Conservation (phyloP, 768 basidiomycete genomes). For the Boletus reticuloceps region DNA sequence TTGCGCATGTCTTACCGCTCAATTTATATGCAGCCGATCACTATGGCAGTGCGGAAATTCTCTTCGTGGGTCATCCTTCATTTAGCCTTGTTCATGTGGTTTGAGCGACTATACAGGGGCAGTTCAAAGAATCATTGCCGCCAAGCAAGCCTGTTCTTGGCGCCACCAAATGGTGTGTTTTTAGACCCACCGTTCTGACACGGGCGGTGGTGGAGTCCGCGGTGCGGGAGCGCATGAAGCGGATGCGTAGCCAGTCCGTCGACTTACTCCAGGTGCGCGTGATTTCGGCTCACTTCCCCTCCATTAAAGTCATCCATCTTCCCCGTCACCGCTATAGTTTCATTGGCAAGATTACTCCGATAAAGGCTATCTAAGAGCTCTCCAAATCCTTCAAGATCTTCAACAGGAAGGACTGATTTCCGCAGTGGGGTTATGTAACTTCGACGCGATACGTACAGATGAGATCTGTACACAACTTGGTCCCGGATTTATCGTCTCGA, state of each 20-base stretch:
- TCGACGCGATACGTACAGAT: conserved; percentile 70
- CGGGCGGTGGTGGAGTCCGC: conserved; percentile 57
- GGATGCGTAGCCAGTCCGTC: conserved; percentile 57
- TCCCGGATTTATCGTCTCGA: conserved; percentile 69
- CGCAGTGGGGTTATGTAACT: conserved; percentile 77
- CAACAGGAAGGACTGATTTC: conserved; percentile 57
- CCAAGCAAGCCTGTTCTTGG: conserved; percentile 50
- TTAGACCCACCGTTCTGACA: conserved; percentile 50
- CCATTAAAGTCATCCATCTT: background rate
- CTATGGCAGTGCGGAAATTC: conserved; percentile 79
- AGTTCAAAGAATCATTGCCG: conserved; percentile 53
- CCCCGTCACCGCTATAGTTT: conserved; percentile 44
- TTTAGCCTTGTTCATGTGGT: background rate
- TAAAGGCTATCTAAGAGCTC: conserved; percentile 45
- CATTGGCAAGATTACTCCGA: conserved; percentile 75
- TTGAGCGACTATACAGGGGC: conserved; percentile 48
- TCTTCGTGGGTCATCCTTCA: conserved; percentile 54
- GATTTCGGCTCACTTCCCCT: background rate
- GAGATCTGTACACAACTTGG: conserved; percentile 79
- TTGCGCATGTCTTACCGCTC: conserved; percentile 6
- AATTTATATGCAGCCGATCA: conserved; percentile 62
- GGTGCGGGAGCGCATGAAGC: conserved; percentile 65
- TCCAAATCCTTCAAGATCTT: conserved; percentile 57
- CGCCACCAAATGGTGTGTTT: conserved; percentile 88
- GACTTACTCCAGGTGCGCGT: conserved; percentile 69